phyloP scores from a whole-genome alignment of 1,284 basidiomycete species.

The Malassezia sp. region DNA sequence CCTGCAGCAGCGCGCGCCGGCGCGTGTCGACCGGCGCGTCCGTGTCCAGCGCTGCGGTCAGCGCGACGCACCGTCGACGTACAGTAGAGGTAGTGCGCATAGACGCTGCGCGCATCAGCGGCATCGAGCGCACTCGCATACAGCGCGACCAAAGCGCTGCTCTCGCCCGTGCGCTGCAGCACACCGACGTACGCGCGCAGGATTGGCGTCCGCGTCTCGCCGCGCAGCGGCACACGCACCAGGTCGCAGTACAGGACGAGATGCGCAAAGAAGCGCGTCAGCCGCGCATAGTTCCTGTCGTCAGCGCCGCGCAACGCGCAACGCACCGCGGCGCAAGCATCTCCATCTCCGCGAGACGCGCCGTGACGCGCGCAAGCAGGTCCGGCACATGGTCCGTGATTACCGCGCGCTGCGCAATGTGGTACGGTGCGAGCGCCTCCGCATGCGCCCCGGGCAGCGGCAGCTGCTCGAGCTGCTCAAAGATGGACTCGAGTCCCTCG shows the following conservation, averaged over 20 bases:
- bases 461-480: constrained; percentile 36
- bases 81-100: constrained; percentile 67
- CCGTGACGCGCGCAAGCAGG: constrained; percentile 32
- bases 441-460: constrained; percentile 25
- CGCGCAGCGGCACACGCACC: constrained; percentile 52
- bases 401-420: constrained; percentile 71
- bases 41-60: too few relatives aligned
- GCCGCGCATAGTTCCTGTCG: constrained; percentile 41
- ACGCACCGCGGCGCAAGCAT: constrained; percentile 24
- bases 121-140: constrained; percentile 85
- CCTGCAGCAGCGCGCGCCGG: constrained; percentile 61
- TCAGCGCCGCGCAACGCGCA: too few relatives aligned
- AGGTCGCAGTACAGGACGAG: constrained; percentile 79
- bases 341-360: constrained; percentile 30
- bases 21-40: constrained; percentile 60
- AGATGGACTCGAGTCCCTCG: constrained; percentile 23
- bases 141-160: constrained; percentile 70
- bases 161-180: constrained; percentile 60
- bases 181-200: constrained; percentile 79
- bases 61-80: too few relatives aligned
- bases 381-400: constrained; percentile 62
- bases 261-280: constrained; percentile 81
- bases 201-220: constrained; percentile 63
- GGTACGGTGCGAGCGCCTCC: constrained; percentile 66
- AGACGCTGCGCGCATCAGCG: constrained; percentile 73